Evolutionary conservation across 148 eudicot genomes (phyloP), one percentile per base, ranked within the genome.

Genomic region (Cornus controversa): DNA sequence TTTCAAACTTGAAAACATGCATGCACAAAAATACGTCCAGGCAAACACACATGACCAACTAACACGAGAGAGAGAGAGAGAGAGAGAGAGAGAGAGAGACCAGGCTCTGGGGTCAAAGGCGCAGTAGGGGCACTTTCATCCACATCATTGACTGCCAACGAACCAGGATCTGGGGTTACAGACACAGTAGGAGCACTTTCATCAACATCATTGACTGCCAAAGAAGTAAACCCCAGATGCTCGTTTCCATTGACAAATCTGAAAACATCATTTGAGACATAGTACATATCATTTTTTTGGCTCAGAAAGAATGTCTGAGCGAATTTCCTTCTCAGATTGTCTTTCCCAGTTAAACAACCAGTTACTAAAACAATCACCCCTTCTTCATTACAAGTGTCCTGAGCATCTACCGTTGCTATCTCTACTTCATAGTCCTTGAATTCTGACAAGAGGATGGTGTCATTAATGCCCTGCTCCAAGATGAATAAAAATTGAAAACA

Each of bases 281-380:
- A 92, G 82, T 67, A 92, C 3, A 93, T 93, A 20, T 70, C 81
- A 22, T 80, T 81, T 73, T 90, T 91, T 64, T 79, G 89, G 67
- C 95, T 95, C 78, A 94, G 79, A 78, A 91, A 89, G 85, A 94
- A 94, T 0, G 88, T 83, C 62, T 94, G 95, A 13, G 80, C 54
- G 53, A 94, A 92, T 60, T 81, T 88, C 73, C 78, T 86, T 74
- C 81, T 83, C 75, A 86, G 81, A 54, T 88, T 72, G 75, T 86
- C 93, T 54, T 80, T 77, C 29, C 87, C 92, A 24, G 85, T 87
- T 40, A 88, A 76, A 69, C 66, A 81, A 54, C 98, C 98, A 0
- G 91, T 89, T 57, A 94, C 91, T 29, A 85, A 74, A 64, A 92
- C 88, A 65, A 88, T 77, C 62, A 93, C 89, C 8, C 89, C 91